Base-by-base conservation (phyloP, 495 filamentous ascomycete species). In the Bryoglossum gracile region DNA sequence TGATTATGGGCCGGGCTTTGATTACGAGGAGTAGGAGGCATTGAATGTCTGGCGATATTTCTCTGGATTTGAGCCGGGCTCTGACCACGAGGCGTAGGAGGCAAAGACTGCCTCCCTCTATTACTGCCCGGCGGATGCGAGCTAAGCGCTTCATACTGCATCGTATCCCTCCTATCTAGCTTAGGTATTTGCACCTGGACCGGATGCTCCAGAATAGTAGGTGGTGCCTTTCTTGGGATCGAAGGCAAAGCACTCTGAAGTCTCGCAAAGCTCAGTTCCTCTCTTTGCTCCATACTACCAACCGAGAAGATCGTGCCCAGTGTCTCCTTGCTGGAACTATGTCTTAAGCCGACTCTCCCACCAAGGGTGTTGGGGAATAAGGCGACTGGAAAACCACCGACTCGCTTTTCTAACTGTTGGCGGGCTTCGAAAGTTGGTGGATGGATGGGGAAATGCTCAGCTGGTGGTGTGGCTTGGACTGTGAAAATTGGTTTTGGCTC, bases 291-390 rank as follows among this genome's bases (percentile, higher is more conserved):
- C 1, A 41, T 37, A 35, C 49, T 54, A n/a, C 54, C 57, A 24
- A 57, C 57, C 2, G 50, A 54, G 23, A 60, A 55, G n/a, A 60
- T 57, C 4, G 54, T 60, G 4, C 46, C 48, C 33, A 60, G 28
- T 8, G 57, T 60, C 18, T 60, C 57, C 21, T 53, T 55, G 18
- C 43, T 50, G 1, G 36, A 21, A 17, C 38, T 43, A 32, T 47
- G 34, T n/a, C 34, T 30, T 17, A 49, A 17, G 4, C 14, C 16
- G 8, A 39, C 30, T 10, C n/a, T 49, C 5, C 36, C 33, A n/a
- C 34, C 16, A 9, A 46, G 23, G 8, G 55, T 58, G 18, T 56
- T 60, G 8, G 53, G 45, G 25, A 60, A 51, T 24, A 14, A 34
- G 13, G 24, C 25, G 9, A 54, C 49, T 19, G 57, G 53, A 26